Evolutionary conservation across 148 eudicot species (phyloP), one percentile per base, ranked within the genome.

Genomic region (Rhododendron griersonianum): DNA sequence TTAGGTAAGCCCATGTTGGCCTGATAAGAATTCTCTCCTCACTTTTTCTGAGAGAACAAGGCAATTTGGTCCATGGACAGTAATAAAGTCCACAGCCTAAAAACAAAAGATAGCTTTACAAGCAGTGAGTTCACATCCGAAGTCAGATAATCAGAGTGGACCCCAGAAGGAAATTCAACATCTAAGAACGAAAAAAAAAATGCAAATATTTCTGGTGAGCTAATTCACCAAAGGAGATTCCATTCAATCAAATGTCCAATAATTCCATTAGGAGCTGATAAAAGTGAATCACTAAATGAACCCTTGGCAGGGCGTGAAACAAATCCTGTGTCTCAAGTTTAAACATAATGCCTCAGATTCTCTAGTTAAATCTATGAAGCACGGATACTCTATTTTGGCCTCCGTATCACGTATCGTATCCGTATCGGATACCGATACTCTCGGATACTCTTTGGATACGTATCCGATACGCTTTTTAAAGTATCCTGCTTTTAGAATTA

Each of bases 81-180:
- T 87, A 78, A 91, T 90, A 86, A 95, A 84, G 65, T 92, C 96
- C 87, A 92, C 95, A 39, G 93, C 89, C 98, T 95, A 89, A 82
- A 85, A 51, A 80, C 61, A 25, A 87, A 73, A 28, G 67, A 84
- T 48, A 84, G 53, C 23, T 63, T 33, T 75, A 37, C 11, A 33
- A 25, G 37, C 16, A 4, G 6, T 18, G 39, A 73, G 39, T 73
- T 73, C 18, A 48, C 30, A 55, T 50, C 61, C 23, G 5, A 57
- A n/a, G 19, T 51, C 61, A 2, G 61, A 78, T 15, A 7, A 80
- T 50, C 23, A 15, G 53, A 19, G 23, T 10, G 61, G 37, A 50
- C 53, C 28, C 39, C 11, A 9, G 41, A 80, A 80, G 41, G 19
- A 39, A 78, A 19, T 35, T 10, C 28, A 44, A 44, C 44, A 44